Conservation (phyloP, 2,329 filamentous ascomycete species). For the Fusarium sp. region DNA sequence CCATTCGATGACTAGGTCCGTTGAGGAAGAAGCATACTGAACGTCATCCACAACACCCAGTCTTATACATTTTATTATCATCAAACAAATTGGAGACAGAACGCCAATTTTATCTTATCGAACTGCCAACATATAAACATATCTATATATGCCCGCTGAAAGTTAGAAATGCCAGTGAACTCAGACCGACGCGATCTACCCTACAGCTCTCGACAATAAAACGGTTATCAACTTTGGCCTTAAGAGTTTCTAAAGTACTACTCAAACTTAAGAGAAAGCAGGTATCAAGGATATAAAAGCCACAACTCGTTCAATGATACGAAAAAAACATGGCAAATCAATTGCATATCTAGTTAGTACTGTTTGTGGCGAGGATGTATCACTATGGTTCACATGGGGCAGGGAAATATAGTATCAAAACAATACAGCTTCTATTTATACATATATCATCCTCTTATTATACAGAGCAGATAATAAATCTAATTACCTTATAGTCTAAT, state of each 20-base stretch:
- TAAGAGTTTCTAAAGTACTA: neutral
- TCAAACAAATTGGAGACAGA: neutral
- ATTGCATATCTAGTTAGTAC: neutral
- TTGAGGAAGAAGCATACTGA: neutral
- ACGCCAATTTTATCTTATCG: neutral
- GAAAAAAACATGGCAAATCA: neutral
- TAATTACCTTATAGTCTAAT: too few relatives aligned
- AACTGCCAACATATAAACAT: neutral
- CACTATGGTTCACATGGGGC: neutral
- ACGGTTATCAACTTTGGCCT: neutral
- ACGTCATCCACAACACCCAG: neutral
- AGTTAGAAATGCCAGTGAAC: neutral
- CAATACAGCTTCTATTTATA: conserved; percentile 36
- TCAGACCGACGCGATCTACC: neutral
- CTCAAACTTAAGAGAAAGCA: neutral
- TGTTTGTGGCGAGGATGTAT: neutral
- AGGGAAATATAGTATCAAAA: conserved; percentile 1
- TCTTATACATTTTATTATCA: neutral
- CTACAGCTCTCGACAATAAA: neutral
- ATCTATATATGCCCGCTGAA: neutral
- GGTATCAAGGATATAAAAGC: neutral
- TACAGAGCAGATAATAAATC: too few relatives aligned
- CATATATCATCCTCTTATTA: too few relatives aligned
- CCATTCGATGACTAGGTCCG: neutral
- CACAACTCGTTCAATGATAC: neutral